phyloP scores from a whole-genome alignment of 768 basidiomycete species.

The Rhodotorula sphaerocarpa region DNA sequence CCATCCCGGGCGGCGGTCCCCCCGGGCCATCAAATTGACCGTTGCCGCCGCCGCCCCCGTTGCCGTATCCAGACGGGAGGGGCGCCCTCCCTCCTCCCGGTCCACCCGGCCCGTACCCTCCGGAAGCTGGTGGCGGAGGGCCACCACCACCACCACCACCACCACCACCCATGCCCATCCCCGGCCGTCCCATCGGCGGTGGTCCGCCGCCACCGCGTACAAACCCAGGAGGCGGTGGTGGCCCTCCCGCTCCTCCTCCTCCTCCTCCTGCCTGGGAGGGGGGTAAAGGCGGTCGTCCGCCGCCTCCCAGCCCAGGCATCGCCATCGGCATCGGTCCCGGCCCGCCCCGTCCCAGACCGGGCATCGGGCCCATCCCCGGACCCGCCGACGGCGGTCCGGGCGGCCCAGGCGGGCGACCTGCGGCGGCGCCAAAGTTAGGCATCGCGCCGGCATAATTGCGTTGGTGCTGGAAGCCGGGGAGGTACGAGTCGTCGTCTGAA shows the following conservation, averaged over 20 bases:
- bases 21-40: too few species aligned
- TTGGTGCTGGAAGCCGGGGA: slow-evolving; percentile 34
- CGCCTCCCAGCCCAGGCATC: neutral
- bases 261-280: too few species aligned
- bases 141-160: too few species aligned
- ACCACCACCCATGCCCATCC: neutral
- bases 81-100: neutral
- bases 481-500: slow-evolving; percentile 30
- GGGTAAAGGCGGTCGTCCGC: neutral
- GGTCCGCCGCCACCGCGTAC: neutral
- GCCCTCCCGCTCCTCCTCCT: too few species aligned
- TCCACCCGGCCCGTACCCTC: too few species aligned
- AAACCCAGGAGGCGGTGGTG: neutral
- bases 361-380: slow-evolving; percentile 38
- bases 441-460: neutral
- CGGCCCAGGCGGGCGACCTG: neutral
- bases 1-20: neutral
- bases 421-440: neutral
- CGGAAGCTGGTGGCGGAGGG: too few species aligned
- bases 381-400: too few species aligned
- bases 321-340: neutral
- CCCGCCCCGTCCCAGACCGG: neutral
- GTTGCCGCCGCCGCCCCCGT: too few species aligned
- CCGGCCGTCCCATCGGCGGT: neutral
- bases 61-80: neutral